A percentile compares a stretch with the other conserved stretches of the same genome.
Conservation (phyloP, 192 early-diverging fungal species). For the Podila clonocystis region DNA sequence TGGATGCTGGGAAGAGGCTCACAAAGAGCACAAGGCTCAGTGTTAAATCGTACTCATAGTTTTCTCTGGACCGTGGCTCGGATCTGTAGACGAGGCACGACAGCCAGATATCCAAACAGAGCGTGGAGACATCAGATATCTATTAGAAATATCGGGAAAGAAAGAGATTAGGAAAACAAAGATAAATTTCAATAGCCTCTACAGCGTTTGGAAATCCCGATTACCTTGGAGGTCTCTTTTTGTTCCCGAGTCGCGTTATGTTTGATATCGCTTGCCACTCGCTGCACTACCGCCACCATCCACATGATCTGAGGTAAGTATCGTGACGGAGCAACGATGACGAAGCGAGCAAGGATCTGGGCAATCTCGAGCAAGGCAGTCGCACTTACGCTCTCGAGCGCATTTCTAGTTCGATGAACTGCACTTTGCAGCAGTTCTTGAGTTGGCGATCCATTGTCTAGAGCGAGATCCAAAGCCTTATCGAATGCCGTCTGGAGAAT, state of each 20-base stretch:
- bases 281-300: not conserved
- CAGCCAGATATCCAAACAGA: conserved; percentile 27
- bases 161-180: not conserved
- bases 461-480: not conserved
- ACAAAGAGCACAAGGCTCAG: not conserved
- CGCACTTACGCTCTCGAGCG: not conserved
- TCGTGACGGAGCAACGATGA: not conserved
- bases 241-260: not conserved
- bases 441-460: not conserved
- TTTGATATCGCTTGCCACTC: not conserved
- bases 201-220: not conserved
- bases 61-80: not conserved
- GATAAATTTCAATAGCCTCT: not conserved
- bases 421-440: not conserved
- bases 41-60: not conserved
- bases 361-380: not conserved
- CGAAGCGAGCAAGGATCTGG: not conserved
- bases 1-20: not conserved
- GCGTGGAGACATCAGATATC: not conserved
- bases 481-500: not conserved
- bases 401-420: not conserved
- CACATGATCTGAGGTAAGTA: not conserved
- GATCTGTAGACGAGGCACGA: conserved; percentile 5
- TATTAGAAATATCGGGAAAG: not conserved
- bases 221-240: too few relatives aligned